A percentile compares a stretch with the other conserved stretches of the same genome.
These are phyloP conservation scores for Aspergillus costaricaensis DNA, from an alignment of 2,329 filamentous ascomycete species.

Conservation along the genomic window DNA sequence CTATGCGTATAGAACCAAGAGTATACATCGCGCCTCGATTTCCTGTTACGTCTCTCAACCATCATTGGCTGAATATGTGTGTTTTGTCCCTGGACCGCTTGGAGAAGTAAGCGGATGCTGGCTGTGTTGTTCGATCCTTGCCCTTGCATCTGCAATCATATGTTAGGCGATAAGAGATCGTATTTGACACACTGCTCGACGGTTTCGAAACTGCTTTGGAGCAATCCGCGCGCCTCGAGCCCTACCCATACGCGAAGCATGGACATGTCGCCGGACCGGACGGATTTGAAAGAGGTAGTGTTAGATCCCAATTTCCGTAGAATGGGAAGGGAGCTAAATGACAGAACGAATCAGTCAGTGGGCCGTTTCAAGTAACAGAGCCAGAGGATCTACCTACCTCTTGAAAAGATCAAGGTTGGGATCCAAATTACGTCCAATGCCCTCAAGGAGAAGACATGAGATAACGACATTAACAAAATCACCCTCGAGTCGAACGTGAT, in stretches of 20 bases:
- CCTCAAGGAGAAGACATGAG: slow-evolving; percentile 88
- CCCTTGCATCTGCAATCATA: slow-evolving; percentile 51
- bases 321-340: slow-evolving; percentile 79
- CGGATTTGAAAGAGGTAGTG: slow-evolving; percentile 57
- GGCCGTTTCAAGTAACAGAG: not conserved
- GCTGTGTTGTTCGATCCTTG: not conserved
- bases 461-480: slow-evolving; percentile 99
- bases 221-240: slow-evolving; percentile 81
- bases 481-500: slow-evolving; percentile 92
- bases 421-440: slow-evolving; percentile 84
- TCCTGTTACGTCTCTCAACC: not conserved
- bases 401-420: slow-evolving; percentile 84
- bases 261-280: slow-evolving; percentile 72
- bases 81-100: not conserved
- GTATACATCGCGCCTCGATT: not conserved
- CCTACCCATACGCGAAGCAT: slow-evolving; percentile 93
- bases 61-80: not conserved
- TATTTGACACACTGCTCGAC: slow-evolving; percentile 90
- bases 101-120: not conserved
- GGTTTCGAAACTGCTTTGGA: slow-evolving; percentile 87
- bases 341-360: not conserved
- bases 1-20: not conserved
- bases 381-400: slow-evolving; percentile 51
- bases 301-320: slow-evolving; percentile 77
- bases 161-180: slow-evolving; percentile 83